phyloP scores from a whole-genome alignment of 176 grass and related monocot species.

The Oryza brachyantha region DNA sequence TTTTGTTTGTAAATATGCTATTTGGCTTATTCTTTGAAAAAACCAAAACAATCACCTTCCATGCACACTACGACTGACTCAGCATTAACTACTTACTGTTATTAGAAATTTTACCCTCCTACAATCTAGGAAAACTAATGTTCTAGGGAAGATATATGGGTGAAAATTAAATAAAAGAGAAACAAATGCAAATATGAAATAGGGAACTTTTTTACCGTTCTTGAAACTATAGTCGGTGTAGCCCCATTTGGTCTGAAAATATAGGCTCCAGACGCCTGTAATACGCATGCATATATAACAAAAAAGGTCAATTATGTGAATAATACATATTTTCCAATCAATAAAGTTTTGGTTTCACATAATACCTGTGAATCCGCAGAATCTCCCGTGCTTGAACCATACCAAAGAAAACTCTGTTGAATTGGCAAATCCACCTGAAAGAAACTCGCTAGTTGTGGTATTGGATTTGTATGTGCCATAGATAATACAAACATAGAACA shows the following conservation, averaged over 20 bases:
- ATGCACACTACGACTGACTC: background rate
- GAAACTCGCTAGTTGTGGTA: background rate
- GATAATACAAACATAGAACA: slow-evolving; percentile 6
- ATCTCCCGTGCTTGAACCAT: slow-evolving; percentile 67
- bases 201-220: slow-evolving; percentile 49
- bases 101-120: background rate
- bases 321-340: background rate
- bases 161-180: background rate
- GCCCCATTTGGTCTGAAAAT: slow-evolving; percentile 81
- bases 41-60: no score
- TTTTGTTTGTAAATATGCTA: no score
- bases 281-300: slow-evolving; percentile 5
- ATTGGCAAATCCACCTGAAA: slow-evolving; percentile 77
- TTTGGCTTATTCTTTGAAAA: no score
- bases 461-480: background rate
- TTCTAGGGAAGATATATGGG: background rate
- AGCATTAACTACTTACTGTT: background rate
- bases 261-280: slow-evolving; percentile 88
- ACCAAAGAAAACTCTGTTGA: slow-evolving; percentile 83
- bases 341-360: slow-evolving; percentile 15
- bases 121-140: background rate
- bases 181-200: background rate
- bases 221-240: slow-evolving; percentile 54
- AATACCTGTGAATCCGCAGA: slow-evolving; percentile 58
- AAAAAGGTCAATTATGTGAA: slow-evolving; percentile 13